These are phyloP conservation scores for Gossypium schwendimanii DNA, from an alignment of 441 rosid species.

Conservation along the genomic window DNA sequence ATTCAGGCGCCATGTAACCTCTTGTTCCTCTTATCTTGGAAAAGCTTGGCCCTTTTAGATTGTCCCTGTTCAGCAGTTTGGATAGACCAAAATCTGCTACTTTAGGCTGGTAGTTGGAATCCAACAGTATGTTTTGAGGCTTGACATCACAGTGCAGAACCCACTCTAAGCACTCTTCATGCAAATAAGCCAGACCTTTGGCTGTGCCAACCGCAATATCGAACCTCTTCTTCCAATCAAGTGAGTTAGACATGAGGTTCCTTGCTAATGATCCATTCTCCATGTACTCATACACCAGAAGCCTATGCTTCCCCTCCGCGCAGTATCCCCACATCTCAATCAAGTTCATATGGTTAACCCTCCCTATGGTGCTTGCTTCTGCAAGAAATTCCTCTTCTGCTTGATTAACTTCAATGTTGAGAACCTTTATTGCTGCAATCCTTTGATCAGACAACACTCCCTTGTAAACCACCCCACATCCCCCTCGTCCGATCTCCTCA, in stretches of 20 bases:
- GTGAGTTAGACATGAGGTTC: neutral
- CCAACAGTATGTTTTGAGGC: neutral
- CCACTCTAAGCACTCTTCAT: too few species aligned
- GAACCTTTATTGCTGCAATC: neutral
- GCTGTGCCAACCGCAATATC: neutral
- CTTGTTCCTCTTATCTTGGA: neutral
- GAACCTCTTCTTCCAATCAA: neutral
- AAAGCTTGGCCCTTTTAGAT: neutral
- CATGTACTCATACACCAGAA: neutral
- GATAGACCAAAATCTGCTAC: slow-evolving; percentile 3
- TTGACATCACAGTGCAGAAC: too few species aligned
- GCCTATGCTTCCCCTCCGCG: neutral
- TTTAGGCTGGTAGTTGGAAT: neutral
- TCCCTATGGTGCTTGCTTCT: neutral
- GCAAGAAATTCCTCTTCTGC: neutral
- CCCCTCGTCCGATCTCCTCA: too few species aligned
- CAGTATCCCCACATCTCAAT: slow-evolving; percentile 3
- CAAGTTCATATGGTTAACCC: slow-evolving; percentile 6
- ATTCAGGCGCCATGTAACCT: too few species aligned
- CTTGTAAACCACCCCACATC: too few species aligned
- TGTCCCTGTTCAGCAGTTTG: neutral
- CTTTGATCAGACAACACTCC: neutral
- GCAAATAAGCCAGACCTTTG: neutral
- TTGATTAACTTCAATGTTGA: neutral
- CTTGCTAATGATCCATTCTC: neutral